phyloP scores from a whole-genome alignment of 2,329 filamentous ascomycete species.

The Coniella vitis region DNA sequence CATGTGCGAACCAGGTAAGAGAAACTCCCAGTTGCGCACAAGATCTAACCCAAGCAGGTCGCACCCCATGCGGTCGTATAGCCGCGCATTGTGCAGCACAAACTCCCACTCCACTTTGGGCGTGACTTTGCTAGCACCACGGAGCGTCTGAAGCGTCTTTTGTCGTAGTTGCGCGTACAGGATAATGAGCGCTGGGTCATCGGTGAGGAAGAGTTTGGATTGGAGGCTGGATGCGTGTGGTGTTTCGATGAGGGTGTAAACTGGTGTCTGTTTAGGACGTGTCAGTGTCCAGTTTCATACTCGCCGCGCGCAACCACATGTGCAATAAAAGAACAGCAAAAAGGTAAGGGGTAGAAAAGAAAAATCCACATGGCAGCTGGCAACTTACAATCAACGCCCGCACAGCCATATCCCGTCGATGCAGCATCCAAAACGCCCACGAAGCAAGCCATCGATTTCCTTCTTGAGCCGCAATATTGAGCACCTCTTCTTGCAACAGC shows the following conservation, averaged over 20 bases:
- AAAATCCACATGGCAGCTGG: neutral
- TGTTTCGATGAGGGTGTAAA: constrained; percentile 66
- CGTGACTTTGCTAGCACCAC: constrained; percentile 75
- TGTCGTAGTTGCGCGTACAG: constrained; percentile 82
- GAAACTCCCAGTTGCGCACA: constrained; percentile 77
- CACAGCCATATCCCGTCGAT: constrained; percentile 75
- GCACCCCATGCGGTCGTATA: constrained; percentile 90
- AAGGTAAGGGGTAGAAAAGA: too few species aligned
- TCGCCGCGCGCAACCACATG: too few species aligned
- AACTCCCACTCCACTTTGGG: constrained; percentile 82
- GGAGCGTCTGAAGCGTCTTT: constrained; percentile 73
- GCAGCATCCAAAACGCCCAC: constrained; percentile 93
- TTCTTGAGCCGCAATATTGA: constrained; percentile 69
- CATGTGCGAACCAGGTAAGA: constrained; percentile 37
- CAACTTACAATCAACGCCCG: constrained; percentile 67
- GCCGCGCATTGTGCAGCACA: constrained; percentile 73
- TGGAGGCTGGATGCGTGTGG: constrained; percentile 63
- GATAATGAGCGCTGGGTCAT: constrained; percentile 83
- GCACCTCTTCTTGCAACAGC: constrained; percentile 72
- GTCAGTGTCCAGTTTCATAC: neutral
- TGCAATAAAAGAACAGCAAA: too few species aligned
- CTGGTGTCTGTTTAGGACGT: constrained; percentile 56
- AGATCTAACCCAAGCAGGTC: constrained; percentile 83
- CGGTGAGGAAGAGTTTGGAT: constrained; percentile 74
- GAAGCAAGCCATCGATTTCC: constrained; percentile 91